Conservation (phyloP, 768 basidiomycete species). For the Suillus occidentalis region DNA sequence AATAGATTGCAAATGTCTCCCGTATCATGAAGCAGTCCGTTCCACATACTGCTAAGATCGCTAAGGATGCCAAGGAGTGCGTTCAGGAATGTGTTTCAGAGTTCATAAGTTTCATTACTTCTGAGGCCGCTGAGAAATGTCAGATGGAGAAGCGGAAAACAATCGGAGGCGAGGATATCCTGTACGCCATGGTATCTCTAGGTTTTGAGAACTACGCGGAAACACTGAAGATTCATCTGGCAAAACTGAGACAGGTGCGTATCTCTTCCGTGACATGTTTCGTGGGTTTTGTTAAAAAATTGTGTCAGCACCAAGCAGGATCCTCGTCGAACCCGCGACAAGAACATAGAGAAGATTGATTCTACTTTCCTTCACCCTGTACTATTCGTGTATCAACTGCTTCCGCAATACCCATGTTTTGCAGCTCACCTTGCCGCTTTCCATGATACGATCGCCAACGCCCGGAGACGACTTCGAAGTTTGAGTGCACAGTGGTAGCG, state of each 20-base stretch:
- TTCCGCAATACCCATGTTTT: neutral
- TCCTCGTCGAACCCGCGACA: conserved; percentile 26
- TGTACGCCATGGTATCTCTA: conserved; percentile 89
- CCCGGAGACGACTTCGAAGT: neutral
- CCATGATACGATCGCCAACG: neutral
- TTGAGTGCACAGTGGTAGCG: neutral
- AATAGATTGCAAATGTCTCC: conserved; percentile 94
- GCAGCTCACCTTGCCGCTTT: neutral
- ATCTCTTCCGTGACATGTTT: neutral
- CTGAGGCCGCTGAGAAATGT: conserved; percentile 94
- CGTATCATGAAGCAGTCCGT: conserved; percentile 95
- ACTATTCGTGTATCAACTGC: neutral
- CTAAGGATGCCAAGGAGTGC: conserved; percentile 97
- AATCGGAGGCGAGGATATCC: conserved; percentile 95
- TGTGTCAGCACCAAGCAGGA: conserved; percentile 28
- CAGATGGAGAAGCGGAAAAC: conserved; percentile 96
- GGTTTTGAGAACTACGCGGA: conserved; percentile 96
- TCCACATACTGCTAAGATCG: conserved; percentile 90
- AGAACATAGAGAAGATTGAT: conserved; percentile 23
- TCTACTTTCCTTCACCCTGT: neutral
- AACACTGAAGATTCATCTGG: conserved; percentile 87
- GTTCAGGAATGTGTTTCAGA: conserved; percentile 98
- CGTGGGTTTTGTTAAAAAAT: neutral
- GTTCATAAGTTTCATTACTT: conserved; percentile 97
- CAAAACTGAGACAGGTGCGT: conserved; percentile 80